Evolutionary conservation across 768 basidiomycete genomes (phyloP).

Genomic region (Lactarius trivialis): DNA sequence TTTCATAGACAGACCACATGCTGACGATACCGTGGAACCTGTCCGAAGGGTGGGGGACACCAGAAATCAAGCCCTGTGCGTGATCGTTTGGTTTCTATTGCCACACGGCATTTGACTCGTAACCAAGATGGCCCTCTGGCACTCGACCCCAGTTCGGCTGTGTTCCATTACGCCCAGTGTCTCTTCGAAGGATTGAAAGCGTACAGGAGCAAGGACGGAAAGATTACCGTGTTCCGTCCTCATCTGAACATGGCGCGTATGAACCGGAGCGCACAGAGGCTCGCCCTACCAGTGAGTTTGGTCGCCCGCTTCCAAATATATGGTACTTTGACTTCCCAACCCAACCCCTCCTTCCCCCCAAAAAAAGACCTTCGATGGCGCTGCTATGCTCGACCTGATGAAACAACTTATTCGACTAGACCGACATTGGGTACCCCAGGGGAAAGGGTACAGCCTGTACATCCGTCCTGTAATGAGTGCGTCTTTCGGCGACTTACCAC

Average conservation of each 20-base stretch:
- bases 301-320: background rate
- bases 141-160: constrained; percentile 46
- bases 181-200: constrained; percentile 50
- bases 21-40: constrained; percentile 36
- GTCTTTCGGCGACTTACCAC: background rate
- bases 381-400: constrained; percentile 38
- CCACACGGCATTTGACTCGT: background rate
- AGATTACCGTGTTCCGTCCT: constrained; percentile 43
- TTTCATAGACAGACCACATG: constrained; percentile 34
- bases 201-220: constrained; percentile 39
- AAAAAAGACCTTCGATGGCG: constrained; percentile 36
- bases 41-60: constrained; percentile 38
- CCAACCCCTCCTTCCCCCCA: background rate
- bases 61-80: constrained; percentile 41
- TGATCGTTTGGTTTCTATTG: constrained; percentile 1
- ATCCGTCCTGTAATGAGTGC: constrained; percentile 39
- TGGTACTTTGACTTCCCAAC: background rate
- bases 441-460: constrained; percentile 45
- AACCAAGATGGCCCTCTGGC: constrained; percentile 38
- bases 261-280: constrained; percentile 39
- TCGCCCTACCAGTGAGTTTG: constrained; percentile 30
- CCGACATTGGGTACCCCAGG: constrained; percentile 44
- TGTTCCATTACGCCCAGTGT: constrained; percentile 48
- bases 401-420: constrained; percentile 43
- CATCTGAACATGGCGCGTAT: constrained; percentile 50